Conservation (phyloP, 1,139 yeast species). For the Saccharomyces hybrid region DNA sequence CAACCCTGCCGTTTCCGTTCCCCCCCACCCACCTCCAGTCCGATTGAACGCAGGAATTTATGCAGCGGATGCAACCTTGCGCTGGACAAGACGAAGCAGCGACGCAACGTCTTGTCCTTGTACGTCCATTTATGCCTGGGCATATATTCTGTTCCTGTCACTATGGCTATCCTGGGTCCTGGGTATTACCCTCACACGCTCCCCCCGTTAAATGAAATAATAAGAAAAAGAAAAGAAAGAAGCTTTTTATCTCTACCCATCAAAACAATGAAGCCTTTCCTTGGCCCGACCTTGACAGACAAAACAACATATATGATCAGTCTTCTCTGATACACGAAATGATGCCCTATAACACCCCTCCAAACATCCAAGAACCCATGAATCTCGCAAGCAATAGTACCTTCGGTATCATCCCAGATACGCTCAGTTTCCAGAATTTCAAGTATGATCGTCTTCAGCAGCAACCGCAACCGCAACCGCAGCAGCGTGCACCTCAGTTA, state of each 20-base stretch:
- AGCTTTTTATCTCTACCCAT: not conserved
- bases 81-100: no score
- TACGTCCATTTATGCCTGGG: not conserved
- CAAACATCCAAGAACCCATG: not conserved
- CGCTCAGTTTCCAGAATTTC: not conserved
- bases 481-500: no score
- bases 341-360: slow-evolving; percentile 1
- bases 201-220: not conserved
- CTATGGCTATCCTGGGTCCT: no score
- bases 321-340: not conserved
- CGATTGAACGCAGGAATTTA: no score
- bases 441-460: not conserved
- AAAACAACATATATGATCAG: not conserved
- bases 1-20: no score
- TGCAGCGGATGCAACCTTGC: no score
- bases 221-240: not conserved
- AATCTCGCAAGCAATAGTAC: not conserved
- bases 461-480: not conserved
- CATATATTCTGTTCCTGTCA: no score
- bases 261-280: not conserved
- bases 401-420: not conserved
- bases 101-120: no score
- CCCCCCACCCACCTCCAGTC: no score
- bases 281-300: not conserved
- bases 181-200: not conserved